These are phyloP conservation scores for Penicillium digitatum DNA, from an alignment of 2,329 filamentous ascomycete genomes.

Conservation along the genomic window DNA sequence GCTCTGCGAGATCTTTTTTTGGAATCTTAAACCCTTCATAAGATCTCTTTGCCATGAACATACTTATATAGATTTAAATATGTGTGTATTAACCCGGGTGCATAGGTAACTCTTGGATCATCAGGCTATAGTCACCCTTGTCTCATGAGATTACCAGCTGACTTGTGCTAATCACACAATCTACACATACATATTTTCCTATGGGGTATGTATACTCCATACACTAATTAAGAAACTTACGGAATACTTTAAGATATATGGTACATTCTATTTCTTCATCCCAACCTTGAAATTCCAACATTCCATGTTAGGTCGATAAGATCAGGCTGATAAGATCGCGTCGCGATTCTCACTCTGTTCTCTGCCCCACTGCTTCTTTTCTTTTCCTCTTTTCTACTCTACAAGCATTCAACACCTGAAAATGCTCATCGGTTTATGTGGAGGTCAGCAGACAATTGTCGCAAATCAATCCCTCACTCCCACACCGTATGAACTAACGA, in stretches of 20 bases:
- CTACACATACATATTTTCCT: neutral
- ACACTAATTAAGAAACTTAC: neutral
- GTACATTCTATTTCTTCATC: neutral
- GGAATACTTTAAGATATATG: neutral
- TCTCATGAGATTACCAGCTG: neutral
- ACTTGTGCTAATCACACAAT: neutral
- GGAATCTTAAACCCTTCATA: too few species aligned
- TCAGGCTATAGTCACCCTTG: neutral
- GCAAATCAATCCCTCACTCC: neutral
- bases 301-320: slow-evolving; percentile 1
- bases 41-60: too few species aligned
- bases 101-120: neutral
- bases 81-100: neutral
- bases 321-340: slow-evolving; percentile 3
- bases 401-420: neutral
- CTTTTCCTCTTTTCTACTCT: neutral
- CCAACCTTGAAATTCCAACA: neutral
- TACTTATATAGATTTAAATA: neutral
- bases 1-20: too few species aligned
- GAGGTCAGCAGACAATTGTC: slow-evolving; percentile 37
- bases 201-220: neutral
- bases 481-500: slow-evolving; percentile 15
- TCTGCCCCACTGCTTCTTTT: slow-evolving; percentile 4
- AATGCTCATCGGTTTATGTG: slow-evolving; percentile 53
- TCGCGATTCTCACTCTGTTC: neutral